These are phyloP conservation scores for Fusarium solani-melongenae DNA, from an alignment of 2,329 filamentous ascomycete species.

Conservation along the genomic window DNA sequence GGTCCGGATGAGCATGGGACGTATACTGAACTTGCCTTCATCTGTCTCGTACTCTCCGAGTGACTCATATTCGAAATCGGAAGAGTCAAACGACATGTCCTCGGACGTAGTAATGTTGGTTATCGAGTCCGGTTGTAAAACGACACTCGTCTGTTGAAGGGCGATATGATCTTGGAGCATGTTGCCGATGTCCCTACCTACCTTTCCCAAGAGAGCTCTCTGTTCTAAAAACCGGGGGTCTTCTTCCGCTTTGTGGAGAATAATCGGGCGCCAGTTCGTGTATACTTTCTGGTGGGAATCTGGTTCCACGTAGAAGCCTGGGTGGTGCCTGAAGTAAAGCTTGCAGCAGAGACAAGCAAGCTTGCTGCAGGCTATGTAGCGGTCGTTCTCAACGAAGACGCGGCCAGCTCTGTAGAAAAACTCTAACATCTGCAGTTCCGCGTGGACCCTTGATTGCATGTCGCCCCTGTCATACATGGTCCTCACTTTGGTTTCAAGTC, in stretches of 20 bases:
- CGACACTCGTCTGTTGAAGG: background rate
- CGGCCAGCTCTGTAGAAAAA: slow-evolving; percentile 52
- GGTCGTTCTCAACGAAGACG: slow-evolving; percentile 46
- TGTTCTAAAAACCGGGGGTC: slow-evolving; percentile 24
- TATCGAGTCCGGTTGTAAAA: slow-evolving; percentile 23
- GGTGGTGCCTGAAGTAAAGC: slow-evolving; percentile 57
- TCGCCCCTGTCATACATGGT: slow-evolving; percentile 12
- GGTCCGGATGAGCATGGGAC: background rate
- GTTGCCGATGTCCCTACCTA: slow-evolving; percentile 5
- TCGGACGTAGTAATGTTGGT: slow-evolving; percentile 13
- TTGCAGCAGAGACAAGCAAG: slow-evolving; percentile 62
- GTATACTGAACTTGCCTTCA: background rate
- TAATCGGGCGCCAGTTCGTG: slow-evolving; percentile 52
- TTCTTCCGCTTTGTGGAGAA: slow-evolving; percentile 5
- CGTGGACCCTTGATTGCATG: slow-evolving; percentile 42
- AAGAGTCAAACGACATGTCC: background rate
- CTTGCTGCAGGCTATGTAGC: slow-evolving; percentile 63
- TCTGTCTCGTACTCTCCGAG: background rate
- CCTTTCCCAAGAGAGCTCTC: background rate
- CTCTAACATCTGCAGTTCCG: slow-evolving; percentile 52
- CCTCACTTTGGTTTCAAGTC: slow-evolving; percentile 10
- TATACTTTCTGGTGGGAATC: slow-evolving; percentile 54
- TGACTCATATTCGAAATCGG: slow-evolving; percentile 5
- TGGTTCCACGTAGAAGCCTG: slow-evolving; percentile 45
- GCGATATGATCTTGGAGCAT: slow-evolving; percentile 12